Base-by-base conservation (phyloP, 768 basidiomycete genomes). In the Hygrophorus russula region DNA sequence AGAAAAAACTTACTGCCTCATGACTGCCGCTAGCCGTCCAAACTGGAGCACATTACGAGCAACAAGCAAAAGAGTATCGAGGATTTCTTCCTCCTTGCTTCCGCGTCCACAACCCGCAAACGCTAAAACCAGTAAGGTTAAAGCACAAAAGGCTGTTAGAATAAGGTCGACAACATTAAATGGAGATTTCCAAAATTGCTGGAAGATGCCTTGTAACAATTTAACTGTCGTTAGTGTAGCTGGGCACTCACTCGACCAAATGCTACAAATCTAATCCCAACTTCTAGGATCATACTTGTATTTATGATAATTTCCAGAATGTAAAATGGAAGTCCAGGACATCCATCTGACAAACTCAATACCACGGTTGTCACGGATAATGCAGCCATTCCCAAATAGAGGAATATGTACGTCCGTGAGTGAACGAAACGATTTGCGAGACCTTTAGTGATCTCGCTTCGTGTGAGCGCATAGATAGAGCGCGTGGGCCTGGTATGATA, bases 151-250 rank as follows among this genome's bases (percentile, higher is more conserved):
- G 20, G 75, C 51, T 2, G 96, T 98, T 35, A 99, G 71, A 39
- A 86, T 74, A 12, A 96, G 71, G 58, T 97, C 93, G 53, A 93
- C 70, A 27, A 88, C 66, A 58, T 97, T 97, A 65, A 89, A 91
- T 9, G 81, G 80, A n/a, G 88, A 87, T 59, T 77, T 85, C 89
- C 89, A 93, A 68, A 96, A 96, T 89, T 91, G 86, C 91, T 93
- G 57, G 45, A 32, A 34, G 7, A 35, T 19, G 18, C 15, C 24
- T 35, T 28, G 9, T 3, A 20, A 31, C 13, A 10, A 38, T 11
- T 20, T 37, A 12, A n/a, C 13, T 20, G 11, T 36, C 18, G 14
- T 12, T 13, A 24, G 7, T 24, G 14, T 11, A 42, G 28, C 17
- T 33, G 19, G 24, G 32, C 12, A 68, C 88, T 55, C 54, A 98